These are phyloP conservation scores for Pisolithus tinctorius DNA, from an alignment of 768 basidiomycete genomes.

Conservation along the genomic window DNA sequence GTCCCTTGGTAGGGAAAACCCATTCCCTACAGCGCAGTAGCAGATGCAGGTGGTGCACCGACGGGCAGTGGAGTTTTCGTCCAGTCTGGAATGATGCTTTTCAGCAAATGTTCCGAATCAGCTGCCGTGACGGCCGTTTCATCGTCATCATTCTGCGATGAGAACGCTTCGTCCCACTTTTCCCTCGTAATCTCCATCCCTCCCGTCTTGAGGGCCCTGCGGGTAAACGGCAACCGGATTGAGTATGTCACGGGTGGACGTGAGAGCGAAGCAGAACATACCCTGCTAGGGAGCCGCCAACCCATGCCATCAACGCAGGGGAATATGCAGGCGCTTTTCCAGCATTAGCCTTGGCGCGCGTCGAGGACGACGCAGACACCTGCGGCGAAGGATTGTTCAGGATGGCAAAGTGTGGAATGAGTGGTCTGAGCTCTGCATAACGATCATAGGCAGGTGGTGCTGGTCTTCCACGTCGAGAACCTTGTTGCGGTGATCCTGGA, in stretches of 20 bases:
- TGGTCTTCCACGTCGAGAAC: slow-evolving; percentile 32
- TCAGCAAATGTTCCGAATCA: slow-evolving; percentile 24
- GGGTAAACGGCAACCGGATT: background rate
- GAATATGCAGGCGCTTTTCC: slow-evolving; percentile 87
- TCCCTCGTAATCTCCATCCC: slow-evolving; percentile 79
- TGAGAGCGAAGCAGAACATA: slow-evolving; percentile 31
- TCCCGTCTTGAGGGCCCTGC: slow-evolving; percentile 78
- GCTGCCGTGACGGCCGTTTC: slow-evolving; percentile 11
- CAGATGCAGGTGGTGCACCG: slow-evolving; percentile 57
- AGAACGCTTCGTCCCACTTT: slow-evolving; percentile 73
- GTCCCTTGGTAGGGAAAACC: too few species aligned
- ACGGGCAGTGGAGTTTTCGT: slow-evolving; percentile 54
- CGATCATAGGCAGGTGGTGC: slow-evolving; percentile 58
- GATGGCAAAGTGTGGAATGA: slow-evolving; percentile 70
- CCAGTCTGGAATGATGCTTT: slow-evolving; percentile 73
- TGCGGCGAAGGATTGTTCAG: slow-evolving; percentile 77
- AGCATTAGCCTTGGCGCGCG: slow-evolving; percentile 52
- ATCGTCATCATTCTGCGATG: slow-evolving; percentile 35
- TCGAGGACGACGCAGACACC: slow-evolving; percentile 33
- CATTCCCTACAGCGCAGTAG: too few species aligned
- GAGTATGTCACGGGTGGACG: background rate
- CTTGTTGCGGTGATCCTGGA: slow-evolving; percentile 26
- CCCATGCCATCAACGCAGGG: slow-evolving; percentile 79
- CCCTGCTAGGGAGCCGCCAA: slow-evolving; percentile 92
- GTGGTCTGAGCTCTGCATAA: slow-evolving; percentile 64